Percentiles rank a stretch among this genome's conserved stretches.
Conservation (phyloP, 768 basidiomycete genomes). For the Rhodotorula kratochvilovae region DNA sequence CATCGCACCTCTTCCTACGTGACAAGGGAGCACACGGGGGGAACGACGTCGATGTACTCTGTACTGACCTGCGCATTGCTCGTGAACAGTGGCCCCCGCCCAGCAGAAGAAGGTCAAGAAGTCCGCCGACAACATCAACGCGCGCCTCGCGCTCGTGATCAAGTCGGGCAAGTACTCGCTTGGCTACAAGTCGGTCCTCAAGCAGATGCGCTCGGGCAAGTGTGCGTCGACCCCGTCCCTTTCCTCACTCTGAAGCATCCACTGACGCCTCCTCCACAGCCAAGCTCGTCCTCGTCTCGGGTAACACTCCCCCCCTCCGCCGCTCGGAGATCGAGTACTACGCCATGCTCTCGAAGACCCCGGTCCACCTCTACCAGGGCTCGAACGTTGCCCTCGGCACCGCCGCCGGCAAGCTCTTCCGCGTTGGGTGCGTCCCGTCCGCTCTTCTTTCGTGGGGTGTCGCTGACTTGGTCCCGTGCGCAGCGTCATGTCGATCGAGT, state of each 20-base stretch:
- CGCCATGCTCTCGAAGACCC: conserved; percentile 84
- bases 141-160: conserved; percentile 66
- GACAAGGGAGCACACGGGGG: too few species aligned
- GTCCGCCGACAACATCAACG: conserved; percentile 42
- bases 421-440: conserved; percentile 67
- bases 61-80: neutral
- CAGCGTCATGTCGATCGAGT: conserved; percentile 94
- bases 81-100: conserved; percentile 26
- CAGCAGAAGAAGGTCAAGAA: conserved; percentile 37
- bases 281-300: conserved; percentile 96
- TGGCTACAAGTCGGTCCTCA: conserved; percentile 96
- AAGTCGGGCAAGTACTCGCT: conserved; percentile 97
- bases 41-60: too few species aligned
- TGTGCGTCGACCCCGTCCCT: conserved; percentile 58
- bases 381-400: conserved; percentile 98
- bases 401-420: conserved; percentile 98
- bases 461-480: conserved; percentile 1
- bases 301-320: conserved; percentile 97
- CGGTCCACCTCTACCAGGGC: conserved; percentile 95
- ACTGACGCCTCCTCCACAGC: conserved; percentile 62
- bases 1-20: too few species aligned
- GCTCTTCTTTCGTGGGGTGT: too few species aligned
- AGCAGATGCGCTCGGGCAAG: conserved; percentile 97
- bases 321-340: conserved; percentile 99
- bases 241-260: too few species aligned